phyloP scores from a whole-genome alignment of 148 eudicot species.

The Vaccinium macrocarpon region DNA sequence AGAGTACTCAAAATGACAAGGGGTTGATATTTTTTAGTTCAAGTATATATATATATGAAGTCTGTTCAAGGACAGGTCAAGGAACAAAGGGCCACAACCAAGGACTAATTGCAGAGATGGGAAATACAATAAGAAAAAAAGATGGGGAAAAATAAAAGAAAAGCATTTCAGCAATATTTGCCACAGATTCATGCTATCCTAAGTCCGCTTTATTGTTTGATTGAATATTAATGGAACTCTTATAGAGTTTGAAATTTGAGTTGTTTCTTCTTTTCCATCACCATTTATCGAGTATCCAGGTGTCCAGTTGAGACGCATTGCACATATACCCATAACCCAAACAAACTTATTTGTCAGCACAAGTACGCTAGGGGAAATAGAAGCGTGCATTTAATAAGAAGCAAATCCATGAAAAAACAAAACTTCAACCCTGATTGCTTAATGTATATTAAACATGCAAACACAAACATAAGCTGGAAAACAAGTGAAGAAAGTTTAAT shows the following conservation, averaged over 20 bases:
- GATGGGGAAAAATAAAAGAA: background rate
- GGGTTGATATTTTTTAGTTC: no score
- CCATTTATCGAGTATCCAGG: background rate
- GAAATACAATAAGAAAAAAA: no score
- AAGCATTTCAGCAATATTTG: background rate
- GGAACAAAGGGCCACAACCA: no score
- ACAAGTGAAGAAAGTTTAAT: background rate
- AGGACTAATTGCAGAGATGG: no score
- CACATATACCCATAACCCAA: background rate
- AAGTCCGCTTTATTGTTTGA: background rate
- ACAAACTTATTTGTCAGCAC: background rate
- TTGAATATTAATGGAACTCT: background rate
- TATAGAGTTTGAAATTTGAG: background rate
- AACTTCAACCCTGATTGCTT: background rate
- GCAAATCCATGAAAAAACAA: background rate
- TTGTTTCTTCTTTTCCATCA: background rate
- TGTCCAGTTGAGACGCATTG: background rate
- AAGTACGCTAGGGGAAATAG: background rate
- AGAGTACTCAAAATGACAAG: no score
- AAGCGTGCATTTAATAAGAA: background rate
- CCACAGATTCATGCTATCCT: background rate
- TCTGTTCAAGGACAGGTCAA: no score
- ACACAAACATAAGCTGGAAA: background rate
- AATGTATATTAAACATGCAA: background rate
- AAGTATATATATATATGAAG: no score